Evolutionary conservation across 139 green algal species (phyloP), one percentile per base, ranked within the genome.

Genomic region (Picochlorum sp.): DNA sequence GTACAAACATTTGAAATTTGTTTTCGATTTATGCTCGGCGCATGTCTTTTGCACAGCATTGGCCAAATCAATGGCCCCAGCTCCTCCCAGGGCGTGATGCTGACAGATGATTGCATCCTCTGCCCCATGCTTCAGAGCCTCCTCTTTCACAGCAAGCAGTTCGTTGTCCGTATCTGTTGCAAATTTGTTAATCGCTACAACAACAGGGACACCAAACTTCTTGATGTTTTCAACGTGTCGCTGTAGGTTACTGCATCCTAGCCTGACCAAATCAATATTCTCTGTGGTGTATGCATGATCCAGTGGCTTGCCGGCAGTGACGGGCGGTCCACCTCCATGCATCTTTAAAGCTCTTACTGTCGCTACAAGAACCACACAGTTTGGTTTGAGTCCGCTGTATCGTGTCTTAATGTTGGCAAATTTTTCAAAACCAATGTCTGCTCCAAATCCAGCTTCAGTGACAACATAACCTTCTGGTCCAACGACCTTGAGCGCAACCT

Each of bases 351-450:
- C 91, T 0, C 91, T 76, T 28, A 98, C 89, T 20, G 91, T 98
- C 18, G 89, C 88, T 33, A 97, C 91, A 3, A 98, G 81, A 31
- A 97, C 85, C 2, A 76, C 84, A 57, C 72, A 86, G 74, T 89
- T 66, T 52, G 85, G 69, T 54, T 50, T 57, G 28, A 94, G 68
- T 7, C 78, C 81, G 36, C 69, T 89, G 10, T 72, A 71, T 25
- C 89, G 74, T 75, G 87, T 96, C 78, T 96, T 96, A 78, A 96
- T 95, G 81, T 95, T 92, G 28, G 75, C 68, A 63, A 82, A 81
- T 73, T 99, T 99, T 76, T 99, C 93, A 45, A 91, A 66, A 5
- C 93, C 93, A 47, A 99, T 98, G 79, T 99, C 93, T 0, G 93
- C 81, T 14, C 93, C 93, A 73, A 99, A 99, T 30, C 93, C 87